Conservation (phyloP, 2,329 filamentous ascomycete species). For the Xenoacremonium recifei region DNA sequence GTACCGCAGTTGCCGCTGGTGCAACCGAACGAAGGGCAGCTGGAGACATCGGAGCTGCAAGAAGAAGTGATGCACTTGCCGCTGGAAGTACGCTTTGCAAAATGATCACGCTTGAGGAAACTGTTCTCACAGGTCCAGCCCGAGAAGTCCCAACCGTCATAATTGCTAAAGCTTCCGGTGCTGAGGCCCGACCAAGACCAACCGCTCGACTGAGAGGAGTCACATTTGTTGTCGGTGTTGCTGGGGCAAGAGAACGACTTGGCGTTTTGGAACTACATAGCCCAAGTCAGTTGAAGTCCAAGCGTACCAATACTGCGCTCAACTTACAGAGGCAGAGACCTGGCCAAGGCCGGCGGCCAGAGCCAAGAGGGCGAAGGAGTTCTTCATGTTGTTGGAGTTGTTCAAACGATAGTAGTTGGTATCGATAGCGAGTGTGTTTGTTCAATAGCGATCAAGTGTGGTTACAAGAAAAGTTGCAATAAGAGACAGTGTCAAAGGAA, state of each 20-base stretch:
- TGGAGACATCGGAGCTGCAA: slow-evolving; percentile 43
- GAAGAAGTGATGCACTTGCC: slow-evolving; percentile 61
- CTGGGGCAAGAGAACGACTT: slow-evolving; percentile 62
- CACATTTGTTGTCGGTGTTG: slow-evolving; percentile 78
- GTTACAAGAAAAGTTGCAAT: slow-evolving; percentile 27
- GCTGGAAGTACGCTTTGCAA: slow-evolving; percentile 50
- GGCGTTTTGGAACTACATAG: slow-evolving; percentile 25
- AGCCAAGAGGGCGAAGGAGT: slow-evolving; percentile 46
- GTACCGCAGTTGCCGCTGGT: slow-evolving; percentile 35
- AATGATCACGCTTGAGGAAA: slow-evolving; percentile 53
- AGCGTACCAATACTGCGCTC: neutral
- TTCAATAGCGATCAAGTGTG: slow-evolving; percentile 15
- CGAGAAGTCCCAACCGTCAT: slow-evolving; percentile 71
- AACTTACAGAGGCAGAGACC: slow-evolving; percentile 46
- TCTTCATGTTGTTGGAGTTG: slow-evolving; percentile 59
- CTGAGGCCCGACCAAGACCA: slow-evolving; percentile 69
- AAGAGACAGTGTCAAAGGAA: slow-evolving; percentile 44
- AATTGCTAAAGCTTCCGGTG: slow-evolving; percentile 60
- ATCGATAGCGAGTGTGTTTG: slow-evolving; percentile 19
- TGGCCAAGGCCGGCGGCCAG: slow-evolving; percentile 50
- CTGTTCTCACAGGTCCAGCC: slow-evolving; percentile 69
- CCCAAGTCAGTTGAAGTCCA: neutral
- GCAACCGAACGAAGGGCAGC: slow-evolving; percentile 59
- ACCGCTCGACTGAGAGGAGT: slow-evolving; percentile 63
- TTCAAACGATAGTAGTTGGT: slow-evolving; percentile 14